Base-by-base conservation (phyloP, 192 early-diverging fungal species). In the Blastocladiella britannica region DNA sequence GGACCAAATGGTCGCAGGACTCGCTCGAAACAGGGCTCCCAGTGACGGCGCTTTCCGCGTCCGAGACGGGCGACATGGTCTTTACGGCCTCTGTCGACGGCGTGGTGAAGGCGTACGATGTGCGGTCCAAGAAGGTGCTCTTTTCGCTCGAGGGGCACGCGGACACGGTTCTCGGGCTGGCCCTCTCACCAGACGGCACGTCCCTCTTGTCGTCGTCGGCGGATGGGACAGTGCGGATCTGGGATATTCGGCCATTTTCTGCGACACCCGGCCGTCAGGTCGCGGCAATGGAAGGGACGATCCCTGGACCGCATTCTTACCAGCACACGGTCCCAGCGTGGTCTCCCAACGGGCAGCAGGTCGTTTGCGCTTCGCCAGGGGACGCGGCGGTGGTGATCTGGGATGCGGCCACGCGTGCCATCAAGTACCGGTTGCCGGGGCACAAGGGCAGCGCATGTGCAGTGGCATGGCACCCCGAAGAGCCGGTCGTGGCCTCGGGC, bases 371-470 rank as follows among this genome's bases (percentile, higher is more conserved):
- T 8, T 61, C 65, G 27, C 70, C 81, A 52, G 90, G 81, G 4
- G 95, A 99, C 59, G 69, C 93, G 55, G 79, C 83, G 4, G 82
- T 95, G 27, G 84, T 91, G 0, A 80, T 96, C 24, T 99, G 95
- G 95, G 79, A 88, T 56, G 73, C 81, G 1, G 53, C 74, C 4
- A 79, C 82, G 22, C 73, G 78, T 28, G 77, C 82, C 57, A 90
- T 96, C 43, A 74, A 84, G 37, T 96, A 91, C 72, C 95, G 93
- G 68, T 60, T 94, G 55, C 90, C 93, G 26, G 93, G 91, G 0
- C 93, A 94, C 67, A 90, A 91, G 64, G 93, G 93, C 28, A 81
- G 80, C 59, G 89, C 90, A 5, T 95, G 89, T 25, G 85, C 89
- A 29, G 88, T 91, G 4, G 91, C 92, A 56, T 99, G 89, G 77